Base-by-base conservation (phyloP, 495 filamentous ascomycete genomes). In the Neurospora pannonica region DNA sequence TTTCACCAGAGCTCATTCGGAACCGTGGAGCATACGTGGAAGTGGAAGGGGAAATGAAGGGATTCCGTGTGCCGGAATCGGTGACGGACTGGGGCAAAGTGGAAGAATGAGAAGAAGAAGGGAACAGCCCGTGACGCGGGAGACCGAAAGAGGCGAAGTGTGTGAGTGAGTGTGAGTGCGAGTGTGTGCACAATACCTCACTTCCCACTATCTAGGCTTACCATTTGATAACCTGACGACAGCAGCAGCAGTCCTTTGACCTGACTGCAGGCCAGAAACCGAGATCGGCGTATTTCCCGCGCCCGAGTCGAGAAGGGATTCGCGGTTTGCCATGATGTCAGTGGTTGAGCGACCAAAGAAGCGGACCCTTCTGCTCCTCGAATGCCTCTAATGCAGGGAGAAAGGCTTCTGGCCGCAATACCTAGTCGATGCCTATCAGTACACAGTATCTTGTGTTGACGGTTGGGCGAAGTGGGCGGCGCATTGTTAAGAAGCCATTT, bases 271-370 rank as follows among this genome's bases (percentile, higher is more conserved):
- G n/a, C 11, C 72, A 48, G 40, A 42, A n/a, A 42, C 73, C 38
- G 71, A 70, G 60, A 75, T 73, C 60, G 69, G 70, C 74, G 17
- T 42, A 73, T 17, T 75, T 43, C 40, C 37, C 71, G 42, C 40
- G 43, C 70, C 74, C 72, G 36, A 38, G 62, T 34, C 5, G 46
- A 60, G 38, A 73, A 73, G 71, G 40, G 76, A 74, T 74, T 36
- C 34, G 70, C 71, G 38, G 13, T 15, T 72, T 69, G 48, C 71
- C 71, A 79, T 79, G 79, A 81, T 80, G 79, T 81, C 78, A 81
- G 73, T 81, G 79, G 79, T 75, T 71, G 73, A 67, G 13, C 54
- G 36, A 74, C 70, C 72, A 71, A 38, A 28, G 38, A 13, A 38
- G 48, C 38, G 73, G 75, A 69, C 19, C 69, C 48, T 43, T 21